These are phyloP conservation scores for Suillus tomentosus DNA, from an alignment of 768 basidiomycete genomes.

Conservation along the genomic window DNA sequence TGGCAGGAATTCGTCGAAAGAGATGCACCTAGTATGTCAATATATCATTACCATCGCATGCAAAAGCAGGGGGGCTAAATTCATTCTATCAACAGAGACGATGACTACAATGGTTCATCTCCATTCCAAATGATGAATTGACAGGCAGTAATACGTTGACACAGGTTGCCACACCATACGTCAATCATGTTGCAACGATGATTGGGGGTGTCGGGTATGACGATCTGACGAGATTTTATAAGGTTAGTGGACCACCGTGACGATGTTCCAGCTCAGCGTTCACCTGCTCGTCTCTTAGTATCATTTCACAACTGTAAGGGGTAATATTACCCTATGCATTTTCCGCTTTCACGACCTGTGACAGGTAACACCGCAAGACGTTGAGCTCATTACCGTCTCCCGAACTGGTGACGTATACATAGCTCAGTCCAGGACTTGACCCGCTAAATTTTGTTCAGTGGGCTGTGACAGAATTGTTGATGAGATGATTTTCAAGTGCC, in stretches of 20 bases:
- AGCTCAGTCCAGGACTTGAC: slow-evolving; percentile 12
- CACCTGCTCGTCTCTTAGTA: slow-evolving; percentile 26
- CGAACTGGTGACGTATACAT: slow-evolving; percentile 33
- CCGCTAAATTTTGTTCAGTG: slow-evolving; percentile 22
- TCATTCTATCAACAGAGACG: slow-evolving; percentile 32
- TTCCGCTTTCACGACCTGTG: background rate
- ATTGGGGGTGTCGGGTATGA: slow-evolving; percentile 47
- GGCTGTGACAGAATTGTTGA: slow-evolving; percentile 48
- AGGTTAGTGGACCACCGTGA: slow-evolving; percentile 25
- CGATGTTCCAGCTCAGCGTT: background rate
- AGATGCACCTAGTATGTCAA: slow-evolving; percentile 37
- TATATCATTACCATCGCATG: background rate
- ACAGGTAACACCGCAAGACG: slow-evolving; percentile 44
- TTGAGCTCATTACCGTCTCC: slow-evolving; percentile 43
- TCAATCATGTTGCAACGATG: slow-evolving; percentile 46
- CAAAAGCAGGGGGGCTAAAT: background rate
- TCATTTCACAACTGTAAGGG: slow-evolving; percentile 38
- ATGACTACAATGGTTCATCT: slow-evolving; percentile 43
- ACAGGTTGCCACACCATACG: slow-evolving; percentile 44
- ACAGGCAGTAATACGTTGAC: background rate
- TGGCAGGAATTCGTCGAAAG: slow-evolving; percentile 42
- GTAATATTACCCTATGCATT: background rate
- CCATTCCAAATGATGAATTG: slow-evolving; percentile 7
- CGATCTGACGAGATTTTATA: slow-evolving; percentile 49
- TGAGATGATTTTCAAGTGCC: slow-evolving; percentile 49